Base-by-base conservation (phyloP, 2,329 filamentous ascomycete species). In the Colletotrichum filicis region DNA sequence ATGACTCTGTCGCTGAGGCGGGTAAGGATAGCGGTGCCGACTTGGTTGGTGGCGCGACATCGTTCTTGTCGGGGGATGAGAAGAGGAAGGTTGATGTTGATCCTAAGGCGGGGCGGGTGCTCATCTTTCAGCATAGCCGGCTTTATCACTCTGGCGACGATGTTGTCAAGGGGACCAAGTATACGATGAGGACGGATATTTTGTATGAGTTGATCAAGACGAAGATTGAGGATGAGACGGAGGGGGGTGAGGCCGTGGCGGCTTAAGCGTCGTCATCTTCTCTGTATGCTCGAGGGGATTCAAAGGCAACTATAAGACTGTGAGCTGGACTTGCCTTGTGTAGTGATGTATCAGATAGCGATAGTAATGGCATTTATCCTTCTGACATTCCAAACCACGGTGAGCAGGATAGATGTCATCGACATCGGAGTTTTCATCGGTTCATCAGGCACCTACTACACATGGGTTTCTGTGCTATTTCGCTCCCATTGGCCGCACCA, bases 51-150 rank as follows among this genome's bases (percentile, higher is more conserved):
- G 90, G 90, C 14, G 87, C 89, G 1, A 91, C 90, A 3, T 82
- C 86, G 0, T 91, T 91, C 74, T 79, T 89, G 22, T 87, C 86
- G 0, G 62, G 60, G 0, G 82, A 88, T 62, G 78, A 81, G 66
- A 79, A 82, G 73, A 80, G 83, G 11, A 84, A 82, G 65, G 53
- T 90, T 0, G 87, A 91, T 74, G 85, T 91, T 1, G 82, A 90
- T 73, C 88, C 89, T 16, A 89, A 87, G 75, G 84, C 85, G 1
- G 90, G 90, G 1, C 83, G 89, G n/a, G 87, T 91, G 2, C 80
- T 92, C 46, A 86, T 92, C 60, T 92, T 92, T 75, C 89, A 92
- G 78, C 90, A 92, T 74, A 75, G 77, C 1, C 75, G 82, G 2
- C 79, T 91, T 9, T 79, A 83, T 22, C 90, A 92, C 76, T 86